Percentiles rank a stretch among this genome's conserved stretches.
phyloP scores from a whole-genome alignment of 768 basidiomycete species.

The Psilocybe azurescens region DNA sequence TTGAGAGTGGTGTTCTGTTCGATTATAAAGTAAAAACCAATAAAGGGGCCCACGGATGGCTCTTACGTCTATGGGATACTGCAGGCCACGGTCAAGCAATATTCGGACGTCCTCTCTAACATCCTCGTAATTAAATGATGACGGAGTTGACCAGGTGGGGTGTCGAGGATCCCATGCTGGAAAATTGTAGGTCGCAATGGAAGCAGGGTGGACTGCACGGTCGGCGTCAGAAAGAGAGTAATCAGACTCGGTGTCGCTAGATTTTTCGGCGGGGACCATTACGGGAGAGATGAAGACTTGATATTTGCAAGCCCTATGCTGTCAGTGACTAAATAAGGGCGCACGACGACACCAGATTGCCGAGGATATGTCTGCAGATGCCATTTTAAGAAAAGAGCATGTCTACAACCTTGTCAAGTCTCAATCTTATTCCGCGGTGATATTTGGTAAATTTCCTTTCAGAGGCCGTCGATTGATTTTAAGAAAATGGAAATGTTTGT shows the following conservation, averaged over 20 bases:
- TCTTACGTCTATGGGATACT: slow-evolving; percentile 4
- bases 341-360: neutral
- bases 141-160: neutral
- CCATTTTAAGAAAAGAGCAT: neutral
- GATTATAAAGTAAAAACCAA: slow-evolving; percentile 9
- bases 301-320: neutral
- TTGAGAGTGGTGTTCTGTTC: neutral
- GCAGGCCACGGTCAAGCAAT: slow-evolving; percentile 9
- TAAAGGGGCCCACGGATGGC: neutral
- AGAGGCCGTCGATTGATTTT: slow-evolving; percentile 60
- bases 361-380: neutral
- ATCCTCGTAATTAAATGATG: slow-evolving; percentile 5
- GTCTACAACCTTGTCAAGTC: neutral
- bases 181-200: neutral
- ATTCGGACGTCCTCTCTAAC: slow-evolving; percentile 9
- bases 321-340: neutral
- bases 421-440: neutral
- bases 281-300: slow-evolving; percentile 1
- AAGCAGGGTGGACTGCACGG: neutral
- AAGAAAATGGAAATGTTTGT: slow-evolving; percentile 62
- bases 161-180: slow-evolving; percentile 3
- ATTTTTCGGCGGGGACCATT: slow-evolving; percentile 16
- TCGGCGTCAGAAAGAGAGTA: slow-evolving; percentile 3
- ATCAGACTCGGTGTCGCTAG: slow-evolving; percentile 62
- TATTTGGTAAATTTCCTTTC: slow-evolving; percentile 18